Conservation (phyloP, 805 yeast species). For the Yarrowia porcina region DNA sequence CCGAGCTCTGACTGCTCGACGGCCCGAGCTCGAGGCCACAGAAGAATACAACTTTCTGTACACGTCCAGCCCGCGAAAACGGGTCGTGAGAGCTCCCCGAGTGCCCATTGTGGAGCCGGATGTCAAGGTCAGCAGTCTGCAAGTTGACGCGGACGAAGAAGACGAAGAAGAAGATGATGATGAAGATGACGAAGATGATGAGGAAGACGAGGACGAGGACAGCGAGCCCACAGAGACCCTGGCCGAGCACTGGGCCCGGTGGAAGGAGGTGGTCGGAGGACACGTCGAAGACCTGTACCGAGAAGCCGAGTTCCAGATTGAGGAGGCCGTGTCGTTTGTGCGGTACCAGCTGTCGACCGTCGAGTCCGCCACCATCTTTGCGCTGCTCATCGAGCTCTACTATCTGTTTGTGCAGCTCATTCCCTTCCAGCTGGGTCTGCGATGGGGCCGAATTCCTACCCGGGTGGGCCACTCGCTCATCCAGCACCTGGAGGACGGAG, state of each 20-base stretch:
- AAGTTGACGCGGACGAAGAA: slow-evolving; percentile 22
- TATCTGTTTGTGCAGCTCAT: slow-evolving; percentile 7
- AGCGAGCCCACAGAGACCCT: slow-evolving; percentile 28
- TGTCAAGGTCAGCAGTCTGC: not conserved
- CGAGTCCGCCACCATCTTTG: slow-evolving; percentile 10
- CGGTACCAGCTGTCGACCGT: slow-evolving; percentile 17
- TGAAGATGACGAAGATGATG: slow-evolving; percentile 31
- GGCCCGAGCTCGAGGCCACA: not conserved
- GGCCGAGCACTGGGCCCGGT: slow-evolving; percentile 30
- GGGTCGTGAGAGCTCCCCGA: not conserved
- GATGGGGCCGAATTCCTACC: slow-evolving; percentile 25
- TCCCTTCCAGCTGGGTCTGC: slow-evolving; percentile 25
- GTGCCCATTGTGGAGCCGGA: not conserved
- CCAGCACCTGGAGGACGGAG: slow-evolving; percentile 19
- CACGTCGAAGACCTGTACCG: slow-evolving; percentile 30
- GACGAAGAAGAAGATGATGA: slow-evolving; percentile 28
- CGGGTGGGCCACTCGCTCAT: slow-evolving; percentile 21
- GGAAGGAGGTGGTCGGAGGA: slow-evolving; percentile 33
- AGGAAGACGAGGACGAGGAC: slow-evolving; percentile 31
- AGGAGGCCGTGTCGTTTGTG: slow-evolving; percentile 25
- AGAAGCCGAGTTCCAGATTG: slow-evolving; percentile 20
- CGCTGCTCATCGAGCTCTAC: slow-evolving; percentile 2
- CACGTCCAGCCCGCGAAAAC: slow-evolving; percentile 24
- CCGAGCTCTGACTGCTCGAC: slow-evolving; percentile 27
- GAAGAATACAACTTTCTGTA: slow-evolving; percentile 27